Conservation (phyloP, 441 rosid genomes). For the Capsella rubella region DNA sequence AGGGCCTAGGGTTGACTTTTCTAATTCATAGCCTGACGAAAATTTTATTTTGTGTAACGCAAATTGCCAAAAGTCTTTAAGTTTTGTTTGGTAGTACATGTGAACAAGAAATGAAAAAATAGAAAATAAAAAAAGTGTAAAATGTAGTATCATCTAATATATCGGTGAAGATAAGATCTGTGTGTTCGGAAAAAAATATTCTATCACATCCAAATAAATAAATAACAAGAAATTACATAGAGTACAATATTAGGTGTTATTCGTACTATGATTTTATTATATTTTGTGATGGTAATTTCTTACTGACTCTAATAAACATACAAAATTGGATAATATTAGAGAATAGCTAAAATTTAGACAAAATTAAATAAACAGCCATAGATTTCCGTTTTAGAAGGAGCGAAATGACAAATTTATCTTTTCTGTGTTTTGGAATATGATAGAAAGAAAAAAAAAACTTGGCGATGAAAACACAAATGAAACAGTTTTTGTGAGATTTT, state of each 20-base stretch:
- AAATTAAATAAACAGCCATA: too few species aligned
- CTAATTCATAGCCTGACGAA: conserved; percentile 21
- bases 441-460: too few species aligned
- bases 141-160: not conserved
- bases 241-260: not conserved
- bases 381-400: too few species aligned
- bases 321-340: too few species aligned
- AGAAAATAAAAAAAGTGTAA: not conserved
- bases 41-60: not conserved
- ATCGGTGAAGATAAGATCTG: conserved; percentile 35
- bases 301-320: too few species aligned
- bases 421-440: too few species aligned
- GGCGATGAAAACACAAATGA: too few species aligned
- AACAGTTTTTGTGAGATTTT: too few species aligned
- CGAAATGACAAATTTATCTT: too few species aligned
- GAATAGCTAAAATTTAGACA: too few species aligned
- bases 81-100: conserved; percentile 34
- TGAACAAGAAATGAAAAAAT: not conserved
- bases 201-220: conserved; percentile 1
- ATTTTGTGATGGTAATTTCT: too few species aligned
- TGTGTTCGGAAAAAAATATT: conserved; percentile 22
- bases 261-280: too few species aligned
- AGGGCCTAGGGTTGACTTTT: conserved; percentile 37
- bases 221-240: not conserved
- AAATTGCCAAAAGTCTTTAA: conserved; percentile 18